Conservation (phyloP, 108 stramenopile species). For the Nitzschia inconspicua region DNA sequence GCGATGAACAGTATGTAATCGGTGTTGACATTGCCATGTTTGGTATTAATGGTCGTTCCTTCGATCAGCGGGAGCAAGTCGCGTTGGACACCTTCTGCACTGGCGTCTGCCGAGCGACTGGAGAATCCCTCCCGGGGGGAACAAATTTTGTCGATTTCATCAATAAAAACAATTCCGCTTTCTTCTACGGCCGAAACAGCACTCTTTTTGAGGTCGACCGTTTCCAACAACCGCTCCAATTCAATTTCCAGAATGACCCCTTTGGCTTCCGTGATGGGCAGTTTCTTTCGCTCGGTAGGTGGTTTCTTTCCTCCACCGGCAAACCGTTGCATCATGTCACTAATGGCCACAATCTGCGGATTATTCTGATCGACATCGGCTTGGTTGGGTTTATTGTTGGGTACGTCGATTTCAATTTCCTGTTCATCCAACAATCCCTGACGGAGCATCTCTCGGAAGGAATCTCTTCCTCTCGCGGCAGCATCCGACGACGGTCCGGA, state of each 20-base stretch:
- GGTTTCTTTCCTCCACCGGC: constrained; percentile 44
- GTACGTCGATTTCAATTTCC: constrained; percentile 88
- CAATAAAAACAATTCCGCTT: constrained; percentile 98
- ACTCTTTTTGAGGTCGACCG: constrained; percentile 87
- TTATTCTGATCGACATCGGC: constrained; percentile 35
- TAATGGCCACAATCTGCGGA: constrained; percentile 68
- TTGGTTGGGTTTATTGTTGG: constrained; percentile 40
- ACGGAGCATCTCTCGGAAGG: constrained; percentile 85
- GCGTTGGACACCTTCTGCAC: constrained; percentile 98
- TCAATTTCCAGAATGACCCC: constrained; percentile 91
- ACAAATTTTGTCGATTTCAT: constrained; percentile 99
- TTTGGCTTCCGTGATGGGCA: constrained; percentile 87
- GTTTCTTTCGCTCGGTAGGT: constrained; percentile 76
- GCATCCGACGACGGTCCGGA: constrained; percentile 62
- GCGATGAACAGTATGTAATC: constrained; percentile 98
- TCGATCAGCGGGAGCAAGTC: constrained; percentile 97
- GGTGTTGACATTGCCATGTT: constrained; percentile 98
- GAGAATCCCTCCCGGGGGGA: constrained; percentile 71
- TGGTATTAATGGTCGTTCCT: constrained; percentile 95
- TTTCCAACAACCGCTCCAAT: constrained; percentile 90
- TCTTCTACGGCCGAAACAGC: constrained; percentile 95
- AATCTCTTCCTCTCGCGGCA: constrained; percentile 44
- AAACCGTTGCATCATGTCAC: constrained; percentile 62
- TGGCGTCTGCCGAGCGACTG: constrained; percentile 91
- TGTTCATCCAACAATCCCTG: constrained; percentile 91